Evolutionary conservation across 805 yeast species (phyloP), one percentile per base, ranked within the genome.

Genomic region (Schwanniomyces yamadae): DNA sequence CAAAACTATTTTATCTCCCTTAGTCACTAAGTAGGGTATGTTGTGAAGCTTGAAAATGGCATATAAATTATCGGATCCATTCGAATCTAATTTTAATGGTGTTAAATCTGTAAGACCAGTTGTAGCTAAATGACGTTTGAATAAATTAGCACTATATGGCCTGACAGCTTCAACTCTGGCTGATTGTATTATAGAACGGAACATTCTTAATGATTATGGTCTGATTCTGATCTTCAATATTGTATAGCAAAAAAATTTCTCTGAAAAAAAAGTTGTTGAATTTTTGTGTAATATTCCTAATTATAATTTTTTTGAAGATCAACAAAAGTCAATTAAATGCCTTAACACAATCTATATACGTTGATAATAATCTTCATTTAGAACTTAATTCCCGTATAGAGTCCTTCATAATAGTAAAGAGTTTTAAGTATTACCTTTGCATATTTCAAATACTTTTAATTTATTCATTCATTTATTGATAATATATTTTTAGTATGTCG

Each of bases 11-110:
- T 72, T 75, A 59, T 93, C 99, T 15, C 99, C 99, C 47, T 82
- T 78, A 17, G 98, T 89, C 12, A 93, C 93, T 42, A 93, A 68
- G 54, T 86, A 89, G 28, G 93, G 87, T 61, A 88, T 80, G 60
- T 82, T 78, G 66, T 88, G 93, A 24, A 93, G 75, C 48, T 78
- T 80, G 46, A 91, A 74, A 6, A 86, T 71, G 30, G 98, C 98
- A 55, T 88, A 93, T 21, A 91, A 62, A 43, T 77, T 77, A 28
- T 52, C 45, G 19, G 55, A 54, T 3, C 63, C 72, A 41, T 77
- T 76, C 33, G 81, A 76, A 36, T 83, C 80, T 34, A 78, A 73
- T 52, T 82, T 86, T 42, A 89, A 65, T 2, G 87, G 81, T 0
- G 78, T 61, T 35, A 80, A 59, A 50, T 79, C 83, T 18, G 67